These are phyloP conservation scores for Biancaea sappan DNA, from an alignment of 306 rosid genomes.

Conservation along the genomic window DNA sequence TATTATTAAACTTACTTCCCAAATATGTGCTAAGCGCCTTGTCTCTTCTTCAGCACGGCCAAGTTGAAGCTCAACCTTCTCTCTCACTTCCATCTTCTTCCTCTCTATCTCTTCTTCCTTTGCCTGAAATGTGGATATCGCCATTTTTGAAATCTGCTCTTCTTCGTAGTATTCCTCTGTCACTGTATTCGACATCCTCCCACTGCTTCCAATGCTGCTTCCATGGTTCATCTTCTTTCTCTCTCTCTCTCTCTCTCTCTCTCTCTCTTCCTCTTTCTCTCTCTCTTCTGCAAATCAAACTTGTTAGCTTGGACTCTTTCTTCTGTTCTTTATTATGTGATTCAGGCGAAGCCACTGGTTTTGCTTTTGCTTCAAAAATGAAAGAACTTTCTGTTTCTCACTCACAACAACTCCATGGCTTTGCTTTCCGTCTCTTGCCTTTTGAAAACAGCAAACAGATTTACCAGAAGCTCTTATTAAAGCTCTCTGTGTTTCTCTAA, in stretches of 20 bases:
- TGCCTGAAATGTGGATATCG: slow-evolving; percentile 69
- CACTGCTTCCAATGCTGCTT: slow-evolving; percentile 57
- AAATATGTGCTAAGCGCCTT: slow-evolving; percentile 76
- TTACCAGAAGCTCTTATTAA: not conserved
- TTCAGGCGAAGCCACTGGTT: slow-evolving; percentile 28
- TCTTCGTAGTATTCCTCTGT: slow-evolving; percentile 59
- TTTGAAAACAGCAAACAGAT: slow-evolving; percentile 44
- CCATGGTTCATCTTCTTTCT: slow-evolving; percentile 58
- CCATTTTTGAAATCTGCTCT: slow-evolving; percentile 58
- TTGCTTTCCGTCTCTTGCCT: slow-evolving; percentile 53
- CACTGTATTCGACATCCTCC: slow-evolving; percentile 65
- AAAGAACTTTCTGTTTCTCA: slow-evolving; percentile 33
- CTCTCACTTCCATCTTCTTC: slow-evolving; percentile 80
- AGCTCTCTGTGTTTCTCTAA: not conserved
- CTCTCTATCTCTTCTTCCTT: slow-evolving; percentile 93
- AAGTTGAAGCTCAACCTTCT: slow-evolving; percentile 79
- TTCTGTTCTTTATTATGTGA: slow-evolving; percentile 29
- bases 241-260: not conserved
- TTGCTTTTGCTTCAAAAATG: slow-evolving; percentile 66
- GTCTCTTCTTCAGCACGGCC: slow-evolving; percentile 91
- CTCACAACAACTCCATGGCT: slow-evolving; percentile 18
- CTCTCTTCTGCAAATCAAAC: slow-evolving; percentile 21
- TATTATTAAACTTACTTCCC: slow-evolving; percentile 72
- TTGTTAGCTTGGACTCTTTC: not conserved
- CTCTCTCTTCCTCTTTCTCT: no score